Conservation (phyloP, 192 early-diverging fungal species). For the Entomortierella lignicola region DNA sequence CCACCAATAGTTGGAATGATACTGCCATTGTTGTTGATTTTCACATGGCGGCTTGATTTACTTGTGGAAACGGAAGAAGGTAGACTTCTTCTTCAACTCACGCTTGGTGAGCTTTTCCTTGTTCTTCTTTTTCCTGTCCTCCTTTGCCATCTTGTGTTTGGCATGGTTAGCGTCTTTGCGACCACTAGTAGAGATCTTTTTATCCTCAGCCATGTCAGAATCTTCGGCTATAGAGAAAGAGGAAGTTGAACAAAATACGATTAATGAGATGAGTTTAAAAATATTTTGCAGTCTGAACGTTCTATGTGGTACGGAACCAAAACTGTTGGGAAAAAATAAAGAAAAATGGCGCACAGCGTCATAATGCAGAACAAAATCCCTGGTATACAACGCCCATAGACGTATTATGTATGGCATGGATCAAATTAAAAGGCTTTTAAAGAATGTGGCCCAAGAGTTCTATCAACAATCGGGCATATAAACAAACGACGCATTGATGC, state of each 20-base stretch:
- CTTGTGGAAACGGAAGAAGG: conserved; percentile 58
- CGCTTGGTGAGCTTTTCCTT: conserved; percentile 43
- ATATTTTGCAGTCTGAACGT: not conserved
- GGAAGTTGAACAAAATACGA: not conserved
- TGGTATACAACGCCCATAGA: too few relatives aligned
- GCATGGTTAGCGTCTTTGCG: conserved; percentile 51
- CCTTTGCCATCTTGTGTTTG: conserved; percentile 55
- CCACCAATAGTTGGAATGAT: too few relatives aligned
- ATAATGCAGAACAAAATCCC: too few relatives aligned
- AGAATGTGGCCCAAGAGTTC: too few relatives aligned
- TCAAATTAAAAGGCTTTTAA: too few relatives aligned
- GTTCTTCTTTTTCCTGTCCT: conserved; percentile 55
- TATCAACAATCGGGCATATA: too few relatives aligned
- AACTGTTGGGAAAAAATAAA: not conserved
- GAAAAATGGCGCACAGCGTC: not conserved
- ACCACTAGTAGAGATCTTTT: conserved; percentile 65
- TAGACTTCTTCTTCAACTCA: conserved; percentile 54
- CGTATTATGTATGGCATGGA: too few relatives aligned
- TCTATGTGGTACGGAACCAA: not conserved
- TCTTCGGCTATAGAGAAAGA: conserved; percentile 13
- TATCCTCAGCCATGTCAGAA: conserved; percentile 43
- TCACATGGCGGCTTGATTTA: too few relatives aligned
- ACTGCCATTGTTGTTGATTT: too few relatives aligned
- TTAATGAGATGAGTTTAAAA: not conserved
- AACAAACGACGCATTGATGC: too few relatives aligned